Evolutionary conservation across 306 rosid species (phyloP).

Genomic region (Herpetospermum pedunculosum): DNA sequence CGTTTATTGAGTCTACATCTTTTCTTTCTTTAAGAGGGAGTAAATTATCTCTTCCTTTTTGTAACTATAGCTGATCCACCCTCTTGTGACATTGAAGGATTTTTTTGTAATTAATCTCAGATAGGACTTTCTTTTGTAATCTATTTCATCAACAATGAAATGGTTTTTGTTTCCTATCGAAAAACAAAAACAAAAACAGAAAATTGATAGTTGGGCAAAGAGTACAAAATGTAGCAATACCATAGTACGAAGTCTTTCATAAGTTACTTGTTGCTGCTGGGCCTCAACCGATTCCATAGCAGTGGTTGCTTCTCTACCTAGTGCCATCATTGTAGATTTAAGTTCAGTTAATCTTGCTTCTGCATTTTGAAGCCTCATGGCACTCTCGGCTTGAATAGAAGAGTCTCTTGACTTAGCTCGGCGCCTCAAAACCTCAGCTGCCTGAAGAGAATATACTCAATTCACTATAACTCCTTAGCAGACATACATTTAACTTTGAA

Average conservation of each 20-base stretch:
- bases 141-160: no score
- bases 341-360: conserved; percentile 71
- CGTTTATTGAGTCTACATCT: no score
- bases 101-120: no score
- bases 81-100: no score
- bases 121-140: no score
- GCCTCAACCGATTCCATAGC: conserved; percentile 91
- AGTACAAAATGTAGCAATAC: conserved; percentile 29
- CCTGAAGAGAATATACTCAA: conserved; percentile 45
- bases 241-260: conserved; percentile 59
- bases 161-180: no score
- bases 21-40: no score
- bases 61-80: no score
- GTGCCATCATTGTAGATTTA: conserved; percentile 67
- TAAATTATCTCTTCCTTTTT: no score
- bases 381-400: conserved; percentile 64
- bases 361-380: conserved; percentile 67
- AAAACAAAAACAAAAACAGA: no score
- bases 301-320: conserved; percentile 78
- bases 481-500: neutral
- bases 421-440: conserved; percentile 86
- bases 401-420: conserved; percentile 60
- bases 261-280: conserved; percentile 72
- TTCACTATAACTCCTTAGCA: conserved; percentile 16
- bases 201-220: neutral